These are phyloP conservation scores for Ustilago shanxiensis DNA, from an alignment of 1,284 basidiomycete genomes.

Conservation along the genomic window DNA sequence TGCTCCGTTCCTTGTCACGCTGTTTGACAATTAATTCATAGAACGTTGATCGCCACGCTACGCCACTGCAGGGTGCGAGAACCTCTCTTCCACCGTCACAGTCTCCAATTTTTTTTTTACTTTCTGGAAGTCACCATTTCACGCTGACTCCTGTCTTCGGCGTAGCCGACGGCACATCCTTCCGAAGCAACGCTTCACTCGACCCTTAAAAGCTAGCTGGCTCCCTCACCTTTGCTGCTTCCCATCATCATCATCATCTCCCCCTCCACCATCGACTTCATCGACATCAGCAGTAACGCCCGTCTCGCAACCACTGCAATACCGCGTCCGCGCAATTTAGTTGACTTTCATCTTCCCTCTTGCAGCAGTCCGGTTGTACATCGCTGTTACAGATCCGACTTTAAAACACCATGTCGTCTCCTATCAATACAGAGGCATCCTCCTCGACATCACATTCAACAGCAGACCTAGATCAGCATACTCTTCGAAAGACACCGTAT, in stretches of 20 bases:
- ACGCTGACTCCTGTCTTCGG: background rate
- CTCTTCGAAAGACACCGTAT: slow-evolving; percentile 52
- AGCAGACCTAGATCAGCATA: slow-evolving; percentile 32
- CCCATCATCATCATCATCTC: background rate
- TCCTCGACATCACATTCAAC: slow-evolving; percentile 5
- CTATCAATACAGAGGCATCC: background rate
- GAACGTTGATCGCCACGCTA: background rate
- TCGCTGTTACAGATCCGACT: background rate
- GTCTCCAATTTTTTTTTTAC: background rate
- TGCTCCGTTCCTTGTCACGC: background rate
- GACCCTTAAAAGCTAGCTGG: background rate
- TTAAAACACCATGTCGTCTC: slow-evolving; percentile 21
- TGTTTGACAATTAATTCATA: background rate
- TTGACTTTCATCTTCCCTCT: background rate
- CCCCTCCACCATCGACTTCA: background rate
- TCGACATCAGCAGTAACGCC: background rate
- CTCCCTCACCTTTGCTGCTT: background rate
- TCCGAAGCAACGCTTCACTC: background rate
- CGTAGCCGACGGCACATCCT: slow-evolving; percentile 1
- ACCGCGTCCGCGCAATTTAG: background rate
- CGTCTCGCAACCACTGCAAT: background rate
- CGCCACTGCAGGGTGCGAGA: background rate
- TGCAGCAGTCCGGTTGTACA: background rate
- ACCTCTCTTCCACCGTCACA: slow-evolving; percentile 1
- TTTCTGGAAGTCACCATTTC: background rate